These are phyloP conservation scores for Solanum habrochaites DNA, from an alignment of 257 asterid genomes.

Conservation along the genomic window DNA sequence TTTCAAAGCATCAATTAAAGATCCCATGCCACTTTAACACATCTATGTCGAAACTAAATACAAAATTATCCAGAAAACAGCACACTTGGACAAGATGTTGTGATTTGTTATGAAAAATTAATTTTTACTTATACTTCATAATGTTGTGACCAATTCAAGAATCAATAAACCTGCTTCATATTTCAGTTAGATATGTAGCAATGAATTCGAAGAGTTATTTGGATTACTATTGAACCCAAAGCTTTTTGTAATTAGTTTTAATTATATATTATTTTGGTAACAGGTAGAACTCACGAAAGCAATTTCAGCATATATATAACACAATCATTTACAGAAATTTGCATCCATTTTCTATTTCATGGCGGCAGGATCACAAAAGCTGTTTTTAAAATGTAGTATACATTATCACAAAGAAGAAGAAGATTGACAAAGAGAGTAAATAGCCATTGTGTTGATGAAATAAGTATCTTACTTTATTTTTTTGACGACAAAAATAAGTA, in stretches of 20 bases:
- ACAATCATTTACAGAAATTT: background rate
- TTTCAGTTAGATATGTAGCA: background rate
- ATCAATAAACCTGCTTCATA: background rate
- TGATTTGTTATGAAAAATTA: background rate
- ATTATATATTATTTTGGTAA: background rate
- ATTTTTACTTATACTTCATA: background rate
- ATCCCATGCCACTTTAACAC: background rate
- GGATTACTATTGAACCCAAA: background rate
- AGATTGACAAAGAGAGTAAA: background rate
- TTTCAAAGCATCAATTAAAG: background rate
- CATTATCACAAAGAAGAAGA: background rate
- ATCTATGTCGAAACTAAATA: background rate
- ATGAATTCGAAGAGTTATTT: background rate
- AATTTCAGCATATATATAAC: background rate
- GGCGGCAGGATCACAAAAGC: background rate
- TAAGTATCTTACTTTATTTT: constrained; percentile 31
- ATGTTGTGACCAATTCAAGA: background rate
- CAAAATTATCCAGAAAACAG: background rate
- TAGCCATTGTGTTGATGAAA: background rate
- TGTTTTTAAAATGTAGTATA: background rate
- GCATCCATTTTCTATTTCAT: background rate
- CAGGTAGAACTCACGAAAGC: background rate
- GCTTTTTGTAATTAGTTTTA: background rate
- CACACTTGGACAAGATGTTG: background rate
- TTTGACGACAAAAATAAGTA: background rate